These are phyloP conservation scores for Pseudogymnoascus sp. DNA, from an alignment of 2,329 filamentous ascomycete genomes.

Conservation along the genomic window DNA sequence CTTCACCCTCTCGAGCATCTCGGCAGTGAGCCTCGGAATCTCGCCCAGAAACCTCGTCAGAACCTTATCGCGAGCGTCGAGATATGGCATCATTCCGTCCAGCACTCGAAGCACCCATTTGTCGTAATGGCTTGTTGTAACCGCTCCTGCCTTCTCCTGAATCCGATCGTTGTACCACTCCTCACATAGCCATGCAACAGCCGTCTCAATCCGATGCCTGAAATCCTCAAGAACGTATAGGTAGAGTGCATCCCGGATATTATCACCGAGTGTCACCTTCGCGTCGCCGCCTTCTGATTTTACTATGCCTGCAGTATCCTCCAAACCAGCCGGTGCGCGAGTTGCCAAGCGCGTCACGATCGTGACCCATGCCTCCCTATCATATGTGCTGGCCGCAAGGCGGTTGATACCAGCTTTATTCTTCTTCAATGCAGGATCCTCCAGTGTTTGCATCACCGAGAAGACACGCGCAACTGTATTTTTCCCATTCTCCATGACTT, in stretches of 20 bases:
- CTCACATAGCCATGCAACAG: constrained; percentile 89
- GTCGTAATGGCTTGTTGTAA: constrained; percentile 60
- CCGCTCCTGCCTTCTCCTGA: constrained; percentile 34
- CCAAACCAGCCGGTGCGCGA: constrained; percentile 62
- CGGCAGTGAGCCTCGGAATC: constrained; percentile 66
- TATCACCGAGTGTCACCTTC: constrained; percentile 47
- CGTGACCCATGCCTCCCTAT: constrained; percentile 84
- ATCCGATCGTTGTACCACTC: constrained; percentile 93
- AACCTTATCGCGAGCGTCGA: constrained; percentile 85
- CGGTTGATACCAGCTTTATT: constrained; percentile 69
- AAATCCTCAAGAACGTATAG: constrained; percentile 88
- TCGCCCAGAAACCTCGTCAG: constrained; percentile 87
- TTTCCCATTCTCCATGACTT: constrained; percentile 65
- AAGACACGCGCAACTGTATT: constrained; percentile 71
- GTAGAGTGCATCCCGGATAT: constrained; percentile 73
- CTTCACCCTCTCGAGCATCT: constrained; percentile 66
- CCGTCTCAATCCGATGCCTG: constrained; percentile 76
- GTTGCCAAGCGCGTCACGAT: constrained; percentile 80
- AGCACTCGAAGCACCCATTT: constrained; percentile 73
- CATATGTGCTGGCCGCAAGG: constrained; percentile 73
- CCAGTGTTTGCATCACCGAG: constrained; percentile 62
- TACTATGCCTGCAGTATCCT: constrained; percentile 40
- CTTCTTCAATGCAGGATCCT: constrained; percentile 54
- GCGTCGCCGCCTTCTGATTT: constrained; percentile 46
- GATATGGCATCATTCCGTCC: constrained; percentile 79